Evolutionary conservation across 164 flowering plant species (phyloP).

Genomic region (Aristolochia contorta): DNA sequence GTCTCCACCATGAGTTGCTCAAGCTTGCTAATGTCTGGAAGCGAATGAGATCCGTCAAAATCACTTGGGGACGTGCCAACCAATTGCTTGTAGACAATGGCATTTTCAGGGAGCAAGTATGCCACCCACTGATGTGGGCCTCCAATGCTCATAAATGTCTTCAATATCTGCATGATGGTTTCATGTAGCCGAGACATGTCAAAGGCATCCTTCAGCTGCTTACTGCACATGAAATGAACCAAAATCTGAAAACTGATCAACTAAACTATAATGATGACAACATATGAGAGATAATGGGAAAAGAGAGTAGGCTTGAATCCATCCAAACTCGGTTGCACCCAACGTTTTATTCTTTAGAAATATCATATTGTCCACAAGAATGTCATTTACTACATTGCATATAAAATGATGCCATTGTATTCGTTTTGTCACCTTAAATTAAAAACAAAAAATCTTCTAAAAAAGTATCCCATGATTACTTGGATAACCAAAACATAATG

Average conservation of each 20-base stretch:
- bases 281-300: no score
- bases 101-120: slow-evolving; percentile 60
- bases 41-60: slow-evolving; percentile 10
- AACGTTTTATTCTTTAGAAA: no score
- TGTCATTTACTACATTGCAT: no score
- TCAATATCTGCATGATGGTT: slow-evolving; percentile 56
- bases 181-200: slow-evolving; percentile 40
- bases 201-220: slow-evolving; percentile 65
- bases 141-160: slow-evolving; percentile 46
- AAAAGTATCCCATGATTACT: no score
- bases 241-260: neutral
- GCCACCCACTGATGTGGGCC: slow-evolving; percentile 61
- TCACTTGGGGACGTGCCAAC: slow-evolving; percentile 17
- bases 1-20: slow-evolving; percentile 75
- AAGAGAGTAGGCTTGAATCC: neutral
- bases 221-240: slow-evolving; percentile 34
- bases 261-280: neutral
- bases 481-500: no score
- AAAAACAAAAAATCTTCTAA: no score
- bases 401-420: no score
- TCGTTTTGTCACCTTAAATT: no score
- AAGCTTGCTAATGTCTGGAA: slow-evolving; percentile 36
- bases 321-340: no score
- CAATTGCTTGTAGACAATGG: slow-evolving; percentile 15
- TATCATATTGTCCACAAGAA: no score